These are phyloP conservation scores for Aspergillus novofumigatus DNA, from an alignment of 2,329 filamentous ascomycete species.

Conservation along the genomic window DNA sequence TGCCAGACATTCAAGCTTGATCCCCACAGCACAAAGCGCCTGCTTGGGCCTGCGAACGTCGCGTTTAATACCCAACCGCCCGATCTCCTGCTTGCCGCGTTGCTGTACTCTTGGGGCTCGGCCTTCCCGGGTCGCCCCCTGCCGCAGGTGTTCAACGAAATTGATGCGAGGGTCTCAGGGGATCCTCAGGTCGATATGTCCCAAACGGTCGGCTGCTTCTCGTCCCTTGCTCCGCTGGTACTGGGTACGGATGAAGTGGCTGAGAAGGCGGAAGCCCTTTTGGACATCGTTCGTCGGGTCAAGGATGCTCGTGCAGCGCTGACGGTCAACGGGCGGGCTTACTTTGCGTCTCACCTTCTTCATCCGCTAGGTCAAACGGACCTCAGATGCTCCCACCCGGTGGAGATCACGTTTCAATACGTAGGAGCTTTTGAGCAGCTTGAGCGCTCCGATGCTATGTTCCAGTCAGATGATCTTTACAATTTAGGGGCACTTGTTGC, in stretches of 20 bases:
- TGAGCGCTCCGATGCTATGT: slow-evolving; percentile 8
- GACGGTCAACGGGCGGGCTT: slow-evolving; percentile 34
- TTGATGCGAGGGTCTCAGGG: no score
- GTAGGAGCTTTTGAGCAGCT: slow-evolving; percentile 15
- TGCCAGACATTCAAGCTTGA: no score
- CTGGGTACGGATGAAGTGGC: neutral
- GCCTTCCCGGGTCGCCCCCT: no score
- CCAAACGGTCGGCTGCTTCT: slow-evolving; percentile 14
- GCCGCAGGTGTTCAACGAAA: no score
- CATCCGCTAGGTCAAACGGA: no score
- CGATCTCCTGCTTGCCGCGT: no score
- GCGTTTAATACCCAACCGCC: no score
- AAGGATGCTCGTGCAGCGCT: slow-evolving; percentile 36
- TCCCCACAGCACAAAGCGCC: no score
- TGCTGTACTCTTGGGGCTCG: no score
- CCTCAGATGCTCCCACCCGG: slow-evolving; percentile 11
- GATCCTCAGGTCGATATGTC: no score
- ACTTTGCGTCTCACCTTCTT: slow-evolving; percentile 36
- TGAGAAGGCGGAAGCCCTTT: neutral
- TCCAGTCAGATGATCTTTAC: slow-evolving; percentile 6
- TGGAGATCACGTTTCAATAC: slow-evolving; percentile 23
- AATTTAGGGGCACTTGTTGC: neutral
- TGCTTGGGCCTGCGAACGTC: no score
- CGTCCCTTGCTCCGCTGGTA: slow-evolving; percentile 11
- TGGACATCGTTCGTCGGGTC: slow-evolving; percentile 12